A percentile compares a stretch with the other conserved stretches of the same genome.
Evolutionary conservation across 495 filamentous ascomycete genomes (phyloP).

Genomic region (Penicillium silybi): DNA sequence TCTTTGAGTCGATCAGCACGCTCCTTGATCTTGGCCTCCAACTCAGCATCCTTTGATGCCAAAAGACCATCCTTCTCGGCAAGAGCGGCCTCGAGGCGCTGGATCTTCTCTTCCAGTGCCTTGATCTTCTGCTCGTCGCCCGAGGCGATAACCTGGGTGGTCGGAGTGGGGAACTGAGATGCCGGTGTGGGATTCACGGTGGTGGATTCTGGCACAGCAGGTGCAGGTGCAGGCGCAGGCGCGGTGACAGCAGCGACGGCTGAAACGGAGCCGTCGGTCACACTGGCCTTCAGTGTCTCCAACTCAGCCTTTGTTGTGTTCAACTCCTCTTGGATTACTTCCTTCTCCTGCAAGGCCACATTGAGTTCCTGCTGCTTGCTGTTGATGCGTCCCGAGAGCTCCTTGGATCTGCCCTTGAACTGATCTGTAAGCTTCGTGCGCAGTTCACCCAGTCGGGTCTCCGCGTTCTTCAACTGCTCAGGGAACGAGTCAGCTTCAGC

Average conservation of each 20-base stretch:
- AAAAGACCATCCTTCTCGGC: constrained; percentile 42
- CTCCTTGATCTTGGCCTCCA: constrained; percentile 57
- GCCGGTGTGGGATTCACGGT: constrained; percentile 36
- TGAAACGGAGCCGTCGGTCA: constrained; percentile 27
- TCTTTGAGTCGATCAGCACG: constrained; percentile 71
- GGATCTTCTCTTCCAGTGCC: constrained; percentile 43
- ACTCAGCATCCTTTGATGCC: constrained; percentile 38
- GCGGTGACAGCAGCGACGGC: constrained; percentile 2
- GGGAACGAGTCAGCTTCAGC: constrained; percentile 45
- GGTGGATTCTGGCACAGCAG: constrained; percentile 14
- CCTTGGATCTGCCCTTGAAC: constrained; percentile 56
- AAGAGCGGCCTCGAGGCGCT: constrained; percentile 47
- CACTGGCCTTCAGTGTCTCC: constrained; percentile 34
- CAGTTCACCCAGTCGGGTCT: constrained; percentile 37
- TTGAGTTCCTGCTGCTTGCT: constrained; percentile 46
- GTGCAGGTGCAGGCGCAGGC: not conserved
- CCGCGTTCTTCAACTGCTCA: constrained; percentile 41
- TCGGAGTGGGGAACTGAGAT: constrained; percentile 34
- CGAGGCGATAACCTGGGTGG: constrained; percentile 18
- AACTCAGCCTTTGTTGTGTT: constrained; percentile 43
- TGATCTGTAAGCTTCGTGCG: constrained; percentile 55
- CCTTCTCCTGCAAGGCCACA: constrained; percentile 46
- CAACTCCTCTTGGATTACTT: constrained; percentile 44
- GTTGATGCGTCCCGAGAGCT: constrained; percentile 46
- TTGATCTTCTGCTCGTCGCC: constrained; percentile 34